Percentiles rank a stretch among this genome's conserved stretches.
Conservation (phyloP, 2,329 filamentous ascomycete genomes). For the Stachybotrys chartarum region DNA sequence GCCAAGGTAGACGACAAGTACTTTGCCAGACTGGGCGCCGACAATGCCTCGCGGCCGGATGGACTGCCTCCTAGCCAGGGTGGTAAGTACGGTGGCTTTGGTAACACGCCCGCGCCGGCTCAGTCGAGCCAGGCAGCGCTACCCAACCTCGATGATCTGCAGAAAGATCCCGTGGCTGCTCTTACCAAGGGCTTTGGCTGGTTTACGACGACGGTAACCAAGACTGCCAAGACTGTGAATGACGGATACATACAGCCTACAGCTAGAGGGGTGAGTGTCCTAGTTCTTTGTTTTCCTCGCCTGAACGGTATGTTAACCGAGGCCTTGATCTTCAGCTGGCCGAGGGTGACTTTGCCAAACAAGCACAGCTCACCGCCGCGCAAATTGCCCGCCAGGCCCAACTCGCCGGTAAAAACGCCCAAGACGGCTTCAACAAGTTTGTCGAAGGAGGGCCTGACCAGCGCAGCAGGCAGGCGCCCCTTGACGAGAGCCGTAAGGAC, state of each 20-base stretch:
- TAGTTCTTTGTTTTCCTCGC: not conserved
- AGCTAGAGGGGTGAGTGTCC: constrained; percentile 65
- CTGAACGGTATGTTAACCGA: constrained; percentile 7
- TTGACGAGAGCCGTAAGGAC: constrained; percentile 64
- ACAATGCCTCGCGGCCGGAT: constrained; percentile 71
- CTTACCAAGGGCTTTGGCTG: constrained; percentile 91
- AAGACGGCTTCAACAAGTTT: constrained; percentile 76
- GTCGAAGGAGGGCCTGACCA: constrained; percentile 63
- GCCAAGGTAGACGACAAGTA: constrained; percentile 75
- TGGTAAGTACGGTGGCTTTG: constrained; percentile 88
- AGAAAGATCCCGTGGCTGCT: constrained; percentile 82
- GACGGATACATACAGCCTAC: constrained; percentile 89
- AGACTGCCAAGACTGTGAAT: constrained; percentile 87
- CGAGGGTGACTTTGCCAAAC: constrained; percentile 68
- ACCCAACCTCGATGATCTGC: constrained; percentile 77
- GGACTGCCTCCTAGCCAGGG: constrained; percentile 79
- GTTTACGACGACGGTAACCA: constrained; percentile 81
- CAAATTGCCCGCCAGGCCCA: constrained; percentile 61
- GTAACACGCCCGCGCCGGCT: constrained; percentile 59
- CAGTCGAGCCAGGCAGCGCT: constrained; percentile 38
- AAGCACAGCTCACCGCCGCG: constrained; percentile 54
- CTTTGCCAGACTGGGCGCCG: constrained; percentile 76
- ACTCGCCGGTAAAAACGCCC: constrained; percentile 66
- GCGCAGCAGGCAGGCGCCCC: constrained; percentile 26
- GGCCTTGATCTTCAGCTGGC: constrained; percentile 50